Evolutionary conservation across 495 filamentous ascomycete genomes (phyloP).

Genomic region (Daldinia decipiens): DNA sequence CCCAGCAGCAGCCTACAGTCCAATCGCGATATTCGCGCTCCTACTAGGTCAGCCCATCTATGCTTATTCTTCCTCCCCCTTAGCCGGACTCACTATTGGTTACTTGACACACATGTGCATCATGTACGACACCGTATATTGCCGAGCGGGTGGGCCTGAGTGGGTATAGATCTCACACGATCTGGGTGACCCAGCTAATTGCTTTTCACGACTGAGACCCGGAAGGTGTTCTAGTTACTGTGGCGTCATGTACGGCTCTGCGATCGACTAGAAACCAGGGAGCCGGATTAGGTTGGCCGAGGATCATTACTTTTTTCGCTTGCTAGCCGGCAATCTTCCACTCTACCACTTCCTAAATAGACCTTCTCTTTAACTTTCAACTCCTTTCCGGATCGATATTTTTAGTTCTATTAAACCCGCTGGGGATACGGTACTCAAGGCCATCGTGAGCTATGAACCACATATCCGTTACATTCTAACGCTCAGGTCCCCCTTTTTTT

Average conservation of each 20-base stretch:
- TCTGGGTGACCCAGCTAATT: constrained; percentile 19
- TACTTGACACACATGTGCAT: constrained; percentile 33
- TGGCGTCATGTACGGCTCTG: constrained; percentile 29
- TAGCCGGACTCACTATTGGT: constrained; percentile 31
- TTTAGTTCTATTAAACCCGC: background rate
- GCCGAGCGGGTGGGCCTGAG: constrained; percentile 25
- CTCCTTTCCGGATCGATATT: background rate
- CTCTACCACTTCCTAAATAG: constrained; percentile 9
- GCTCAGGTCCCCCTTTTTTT: background rate
- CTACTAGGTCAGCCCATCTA: constrained; percentile 35
- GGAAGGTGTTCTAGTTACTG: constrained; percentile 22
- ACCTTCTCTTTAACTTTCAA: background rate
- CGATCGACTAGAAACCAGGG: constrained; percentile 34
- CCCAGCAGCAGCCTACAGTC: constrained; percentile 27
- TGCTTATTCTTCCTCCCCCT: constrained; percentile 31
- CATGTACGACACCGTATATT: constrained; percentile 41
- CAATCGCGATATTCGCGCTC: constrained; percentile 41
- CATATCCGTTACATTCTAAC: background rate
- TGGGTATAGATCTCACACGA: constrained; percentile 24
- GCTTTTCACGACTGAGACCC: constrained; percentile 43
- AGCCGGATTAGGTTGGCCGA: constrained; percentile 18
- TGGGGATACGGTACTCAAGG: too few species aligned
- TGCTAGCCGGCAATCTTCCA: constrained; percentile 3
- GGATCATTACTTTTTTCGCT: constrained; percentile 24
- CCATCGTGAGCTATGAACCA: background rate